Evolutionary conservation across 116 monocot species (phyloP), one percentile per base, ranked within the genome.

Genomic region (Iris pallida): DNA sequence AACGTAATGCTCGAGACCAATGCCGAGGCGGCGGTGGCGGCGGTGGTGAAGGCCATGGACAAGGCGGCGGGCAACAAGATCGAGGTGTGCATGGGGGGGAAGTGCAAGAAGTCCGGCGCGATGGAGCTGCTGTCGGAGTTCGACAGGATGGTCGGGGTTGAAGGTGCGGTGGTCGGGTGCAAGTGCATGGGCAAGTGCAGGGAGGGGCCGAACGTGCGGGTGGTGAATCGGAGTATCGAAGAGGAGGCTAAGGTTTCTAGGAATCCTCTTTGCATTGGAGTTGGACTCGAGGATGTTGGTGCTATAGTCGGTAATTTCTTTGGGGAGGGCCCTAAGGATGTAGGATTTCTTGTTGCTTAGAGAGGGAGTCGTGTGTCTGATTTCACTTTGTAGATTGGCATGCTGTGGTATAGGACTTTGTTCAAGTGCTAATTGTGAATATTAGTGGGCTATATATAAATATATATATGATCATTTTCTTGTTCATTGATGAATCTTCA

Each of bases 131-230:
- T 86, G 82, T 57, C 68, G 45, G 90, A 98, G 57, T 86, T 98
- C 11, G 79, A 84, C 70, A 83, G 47, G 70, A 69, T 51, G 52
- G 78, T 98, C 0, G 90, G 93, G 9, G 55, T 16, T 3, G 90
- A 86, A 56, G 90, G 76, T 0, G 87, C 77, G 4, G 98, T 88
- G 1, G 86, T 88, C 2, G 90, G 93, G 15, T 93, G 98, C 77
- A 98, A 98, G 73, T 98, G 98, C 68, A 85, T 98, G 98, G 98
- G 98, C 40, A 98, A 88, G 64, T 98, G 98, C 74, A 88, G 76
- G 41, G 82, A 88, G 8, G 98, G 4, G 7, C 98, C 98, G 0
- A 98, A 93, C 69, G 84, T 98, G 9, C 72, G 84, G 40, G 72
- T 93, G 16, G 10, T 20, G 64, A 68, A 45, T 53, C 6, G 12